These are phyloP conservation scores for Pseudopyrenochaeta lycopersici DNA, from an alignment of 2,329 filamentous ascomycete species.

Conservation along the genomic window DNA sequence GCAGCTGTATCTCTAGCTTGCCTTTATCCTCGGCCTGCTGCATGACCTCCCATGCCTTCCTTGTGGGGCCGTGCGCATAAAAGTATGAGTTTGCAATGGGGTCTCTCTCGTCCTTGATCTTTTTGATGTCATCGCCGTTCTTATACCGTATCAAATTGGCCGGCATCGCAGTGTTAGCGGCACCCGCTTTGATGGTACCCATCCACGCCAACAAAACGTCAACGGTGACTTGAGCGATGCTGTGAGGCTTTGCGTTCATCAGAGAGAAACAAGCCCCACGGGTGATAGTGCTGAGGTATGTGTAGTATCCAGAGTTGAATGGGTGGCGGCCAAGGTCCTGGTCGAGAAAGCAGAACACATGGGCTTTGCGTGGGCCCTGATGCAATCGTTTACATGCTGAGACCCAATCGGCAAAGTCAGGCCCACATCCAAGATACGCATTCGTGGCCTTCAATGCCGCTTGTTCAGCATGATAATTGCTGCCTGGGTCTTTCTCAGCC, in stretches of 20 bases:
- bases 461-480: conserved; percentile 44
- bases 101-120: conserved; percentile 27
- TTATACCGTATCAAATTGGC: conserved; percentile 30
- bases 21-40: neutral
- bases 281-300: conserved; percentile 55
- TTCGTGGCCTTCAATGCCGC: conserved; percentile 22
- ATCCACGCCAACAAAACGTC: conserved; percentile 57
- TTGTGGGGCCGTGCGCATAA: conserved; percentile 17
- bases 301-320: conserved; percentile 45
- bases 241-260: conserved; percentile 18
- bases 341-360: conserved; percentile 57
- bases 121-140: conserved; percentile 19
- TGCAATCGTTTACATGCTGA: conserved; percentile 48
- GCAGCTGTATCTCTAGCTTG: conserved; percentile 8
- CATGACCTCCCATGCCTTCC: neutral
- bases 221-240: conserved; percentile 55
- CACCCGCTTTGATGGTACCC: conserved; percentile 43
- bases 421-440: conserved; percentile 45
- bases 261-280: conserved; percentile 54
- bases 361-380: conserved; percentile 50
- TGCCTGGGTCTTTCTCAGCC: conserved; percentile 26
- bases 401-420: conserved; percentile 57
- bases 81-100: conserved; percentile 24
- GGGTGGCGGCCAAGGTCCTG: conserved; percentile 4
- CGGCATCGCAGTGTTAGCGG: conserved; percentile 10